Evolutionary conservation across 2,329 filamentous ascomycete genomes (phyloP).

Genomic region (Claviceps paspali): DNA sequence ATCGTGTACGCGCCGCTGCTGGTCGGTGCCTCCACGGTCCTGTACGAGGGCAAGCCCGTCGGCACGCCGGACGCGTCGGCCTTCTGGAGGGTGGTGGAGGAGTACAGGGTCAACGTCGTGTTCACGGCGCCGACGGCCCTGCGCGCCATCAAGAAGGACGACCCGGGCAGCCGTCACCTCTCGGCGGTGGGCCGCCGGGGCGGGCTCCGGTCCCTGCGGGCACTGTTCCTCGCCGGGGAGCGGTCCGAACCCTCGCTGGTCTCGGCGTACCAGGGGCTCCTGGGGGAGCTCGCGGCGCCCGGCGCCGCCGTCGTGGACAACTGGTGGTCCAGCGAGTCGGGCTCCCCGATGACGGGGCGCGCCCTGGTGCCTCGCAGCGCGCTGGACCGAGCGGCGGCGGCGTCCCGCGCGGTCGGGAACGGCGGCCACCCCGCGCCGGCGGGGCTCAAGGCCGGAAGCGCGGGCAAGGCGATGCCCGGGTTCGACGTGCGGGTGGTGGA

Average conservation of each 20-base stretch:
- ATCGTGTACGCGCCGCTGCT: conserved; percentile 82
- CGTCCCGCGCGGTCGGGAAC: too few species aligned
- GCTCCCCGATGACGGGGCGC: conserved; percentile 42
- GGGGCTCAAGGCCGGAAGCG: conserved; percentile 65
- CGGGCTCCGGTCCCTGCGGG: conserved; percentile 56
- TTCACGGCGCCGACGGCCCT: conserved; percentile 83
- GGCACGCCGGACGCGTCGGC: conserved; percentile 76
- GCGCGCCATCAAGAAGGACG: conserved; percentile 73
- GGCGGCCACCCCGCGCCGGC: too few species aligned
- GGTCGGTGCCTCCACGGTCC: conserved; percentile 67
- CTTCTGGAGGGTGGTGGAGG: conserved; percentile 76
- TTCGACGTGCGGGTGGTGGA: conserved; percentile 79
- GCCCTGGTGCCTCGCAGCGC: conserved; percentile 43
- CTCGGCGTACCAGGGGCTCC: conserved; percentile 60
- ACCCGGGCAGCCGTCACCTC: conserved; percentile 57
- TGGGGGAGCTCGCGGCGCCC: conserved; percentile 48
- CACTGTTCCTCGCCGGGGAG: conserved; percentile 77
- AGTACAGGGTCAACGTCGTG: conserved; percentile 70
- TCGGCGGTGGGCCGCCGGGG: conserved; percentile 46
- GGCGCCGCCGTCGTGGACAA: conserved; percentile 43
- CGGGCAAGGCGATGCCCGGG: conserved; percentile 80
- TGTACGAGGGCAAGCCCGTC: conserved; percentile 90
- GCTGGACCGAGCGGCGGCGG: conserved; percentile 32
- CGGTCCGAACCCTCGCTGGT: conserved; percentile 78
- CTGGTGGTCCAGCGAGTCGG: conserved; percentile 46